Percentiles rank a stretch among this genome's conserved stretches.
phyloP scores from a whole-genome alignment of 1,284 basidiomycete genomes.

The Microbotryum saponariae region DNA sequence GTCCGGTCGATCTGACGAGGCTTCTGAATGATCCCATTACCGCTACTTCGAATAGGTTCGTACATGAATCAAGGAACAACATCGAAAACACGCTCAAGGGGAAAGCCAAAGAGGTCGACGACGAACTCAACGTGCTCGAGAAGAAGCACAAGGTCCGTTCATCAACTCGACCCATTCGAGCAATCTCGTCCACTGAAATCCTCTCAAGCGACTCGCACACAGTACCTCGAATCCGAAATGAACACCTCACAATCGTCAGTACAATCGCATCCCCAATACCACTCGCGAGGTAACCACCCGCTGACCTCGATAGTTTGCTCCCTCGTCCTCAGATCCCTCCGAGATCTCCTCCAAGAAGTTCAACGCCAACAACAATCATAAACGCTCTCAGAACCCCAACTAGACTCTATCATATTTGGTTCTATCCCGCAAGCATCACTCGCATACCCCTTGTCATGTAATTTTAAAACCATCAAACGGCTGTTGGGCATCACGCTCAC shows the following conservation, averaged over 20 bases:
- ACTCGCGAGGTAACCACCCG: background rate
- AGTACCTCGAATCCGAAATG: conserved; percentile 31
- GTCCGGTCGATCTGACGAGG: too few species aligned
- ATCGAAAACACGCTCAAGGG: conserved; percentile 24
- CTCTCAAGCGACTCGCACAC: background rate
- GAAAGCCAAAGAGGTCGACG: conserved; percentile 20
- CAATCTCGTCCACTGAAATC: background rate
- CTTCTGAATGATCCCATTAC: too few species aligned
- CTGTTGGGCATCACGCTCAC: too few species aligned
- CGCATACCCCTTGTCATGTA: background rate
- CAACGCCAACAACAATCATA: conserved; percentile 1
- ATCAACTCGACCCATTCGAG: background rate
- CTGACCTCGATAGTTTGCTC: background rate
- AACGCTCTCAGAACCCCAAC: background rate
- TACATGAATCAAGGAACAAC: conserved; percentile 30
- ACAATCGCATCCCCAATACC: background rate
- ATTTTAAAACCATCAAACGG: background rate
- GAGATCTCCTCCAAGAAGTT: conserved; percentile 24
- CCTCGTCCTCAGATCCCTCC: conserved; percentile 13
- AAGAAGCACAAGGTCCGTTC: conserved; percentile 30
- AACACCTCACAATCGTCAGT: conserved; percentile 24
- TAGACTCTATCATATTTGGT: background rate
- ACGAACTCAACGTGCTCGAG: conserved; percentile 17
- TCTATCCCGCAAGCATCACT: background rate
- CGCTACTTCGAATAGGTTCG: conserved; percentile 17